Percentiles rank a stretch among this genome's conserved stretches.
Evolutionary conservation across 176 grass and related monocot genomes (phyloP).

Genomic region (Alloteropsis semialata): DNA sequence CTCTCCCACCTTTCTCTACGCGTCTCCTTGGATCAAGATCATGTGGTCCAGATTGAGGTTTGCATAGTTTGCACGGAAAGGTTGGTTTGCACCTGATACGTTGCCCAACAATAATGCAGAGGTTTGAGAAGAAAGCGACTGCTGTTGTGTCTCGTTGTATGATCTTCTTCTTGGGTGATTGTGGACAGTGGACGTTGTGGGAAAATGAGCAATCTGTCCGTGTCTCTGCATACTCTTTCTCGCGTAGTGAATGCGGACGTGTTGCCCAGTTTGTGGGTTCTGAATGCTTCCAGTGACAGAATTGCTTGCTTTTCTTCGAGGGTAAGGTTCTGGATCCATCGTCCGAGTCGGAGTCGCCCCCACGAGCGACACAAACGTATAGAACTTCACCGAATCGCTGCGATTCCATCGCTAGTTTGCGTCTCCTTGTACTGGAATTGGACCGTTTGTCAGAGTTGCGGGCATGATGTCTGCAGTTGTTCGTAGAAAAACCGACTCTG

Average conservation of each 20-base stretch:
- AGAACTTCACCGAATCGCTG: neutral
- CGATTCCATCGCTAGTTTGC: neutral
- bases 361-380: neutral
- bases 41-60: too few species aligned
- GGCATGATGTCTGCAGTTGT: neutral
- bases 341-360: slow-evolving; percentile 10
- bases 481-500: neutral
- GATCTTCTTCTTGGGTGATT: slow-evolving; percentile 18
- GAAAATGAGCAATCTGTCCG: neutral
- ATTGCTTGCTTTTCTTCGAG: neutral
- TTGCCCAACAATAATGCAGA: neutral
- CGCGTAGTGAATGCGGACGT: neutral
- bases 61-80: too few species aligned
- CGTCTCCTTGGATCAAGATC: too few species aligned
- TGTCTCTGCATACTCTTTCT: slow-evolving; percentile 13
- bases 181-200: slow-evolving; percentile 8
- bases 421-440: neutral
- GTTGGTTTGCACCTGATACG: too few species aligned
- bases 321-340: neutral
- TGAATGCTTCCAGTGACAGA: neutral
- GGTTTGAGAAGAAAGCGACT: slow-evolving; percentile 10
- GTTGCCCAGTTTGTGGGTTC: neutral
- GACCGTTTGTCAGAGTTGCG: neutral
- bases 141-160: neutral
- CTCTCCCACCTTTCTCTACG: too few species aligned